These are phyloP conservation scores for Peronospora farinosa DNA, from an alignment of 352 stramenopile species.

Conservation along the genomic window DNA sequence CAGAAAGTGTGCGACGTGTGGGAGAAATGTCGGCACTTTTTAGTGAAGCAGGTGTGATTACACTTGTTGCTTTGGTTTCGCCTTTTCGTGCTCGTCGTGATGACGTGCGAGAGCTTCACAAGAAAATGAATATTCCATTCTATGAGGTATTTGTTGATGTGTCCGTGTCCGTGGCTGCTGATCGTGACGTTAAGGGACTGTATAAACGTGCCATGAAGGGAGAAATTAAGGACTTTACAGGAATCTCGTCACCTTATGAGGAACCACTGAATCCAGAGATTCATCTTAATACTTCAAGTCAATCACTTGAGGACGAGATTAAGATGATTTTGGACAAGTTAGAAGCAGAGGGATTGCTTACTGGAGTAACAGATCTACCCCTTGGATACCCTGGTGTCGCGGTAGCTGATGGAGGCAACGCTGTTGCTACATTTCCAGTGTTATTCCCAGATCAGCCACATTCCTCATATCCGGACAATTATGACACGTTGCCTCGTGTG, in stretches of 20 bases:
- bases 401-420: conserved; percentile 85
- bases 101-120: conserved; percentile 88
- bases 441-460: conserved; percentile 52
- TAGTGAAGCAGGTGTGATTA: conserved; percentile 94
- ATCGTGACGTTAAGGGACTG: conserved; percentile 95
- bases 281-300: conserved; percentile 91
- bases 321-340: conserved; percentile 55
- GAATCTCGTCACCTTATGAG: conserved; percentile 98
- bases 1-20: conserved; percentile 94
- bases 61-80: conserved; percentile 95
- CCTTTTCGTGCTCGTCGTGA: conserved; percentile 93
- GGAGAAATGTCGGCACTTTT: conserved; percentile 96
- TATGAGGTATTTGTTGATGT: conserved; percentile 99
- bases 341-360: conserved; percentile 54
- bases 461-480: conserved; percentile 20
- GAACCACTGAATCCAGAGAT: conserved; percentile 91
- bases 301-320: conserved; percentile 88
- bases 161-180: conserved; percentile 91
- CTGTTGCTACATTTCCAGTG: conserved; percentile 48
- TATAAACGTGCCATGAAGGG: conserved; percentile 91
- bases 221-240: conserved; percentile 98
- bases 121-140: conserved; percentile 93
- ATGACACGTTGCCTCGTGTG: conserved; percentile 81
- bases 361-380: conserved; percentile 45
- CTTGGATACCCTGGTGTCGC: conserved; percentile 64